Base-by-base conservation (phyloP, 805 yeast genomes). In the Pichia californica region DNA sequence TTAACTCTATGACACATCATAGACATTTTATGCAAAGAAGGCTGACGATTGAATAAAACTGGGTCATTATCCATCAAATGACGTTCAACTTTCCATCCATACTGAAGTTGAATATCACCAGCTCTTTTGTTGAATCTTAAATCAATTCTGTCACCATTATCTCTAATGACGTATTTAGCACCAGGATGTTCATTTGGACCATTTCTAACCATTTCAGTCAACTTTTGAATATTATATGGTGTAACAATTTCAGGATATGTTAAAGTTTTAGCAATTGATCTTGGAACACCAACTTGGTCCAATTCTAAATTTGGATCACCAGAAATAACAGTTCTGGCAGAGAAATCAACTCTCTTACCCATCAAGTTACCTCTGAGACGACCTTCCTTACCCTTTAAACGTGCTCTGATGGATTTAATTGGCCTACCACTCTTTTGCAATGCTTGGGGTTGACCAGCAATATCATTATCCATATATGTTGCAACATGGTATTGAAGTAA, bases 101-200 rank as follows among this genome's bases (percentile, higher is more conserved):
- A 93, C 64, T 94, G 99, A 52, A 93, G 74, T 38, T 94, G 96
- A 57, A 93, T 85, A 60, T 93, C 99, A 61, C 99, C 99, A 2
- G 97, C 96, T 64, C 98, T 83, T 63, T 93, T 93, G 69, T 93
- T 94, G 67, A 88, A 93, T 63, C 97, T 79, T 63, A 93, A 74
- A 64, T 93, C 99, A 58, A 93, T 91, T 74, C 99, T 89, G 62
- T 94, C 99, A 62, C 99, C 99, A 38, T 94, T 88, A 59, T 93
- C 99, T 70, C 99, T 83, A 49, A 93, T 91, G 39, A 93, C 96
- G 62, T 93, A 93, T 60, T 91, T 91, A 16, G 99, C 99, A 75
- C 99, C 99, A 2, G 99, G 99, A 59, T 93, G 99, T 65, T 93
- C 98, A 62, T 91, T 93, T 25, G 99, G 99, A 49, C 99, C 99